A percentile compares a stretch with the other conserved stretches of the same genome.
These are phyloP conservation scores for Raphanus sativus DNA, from an alignment of 345 rosid species.

Conservation along the genomic window DNA sequence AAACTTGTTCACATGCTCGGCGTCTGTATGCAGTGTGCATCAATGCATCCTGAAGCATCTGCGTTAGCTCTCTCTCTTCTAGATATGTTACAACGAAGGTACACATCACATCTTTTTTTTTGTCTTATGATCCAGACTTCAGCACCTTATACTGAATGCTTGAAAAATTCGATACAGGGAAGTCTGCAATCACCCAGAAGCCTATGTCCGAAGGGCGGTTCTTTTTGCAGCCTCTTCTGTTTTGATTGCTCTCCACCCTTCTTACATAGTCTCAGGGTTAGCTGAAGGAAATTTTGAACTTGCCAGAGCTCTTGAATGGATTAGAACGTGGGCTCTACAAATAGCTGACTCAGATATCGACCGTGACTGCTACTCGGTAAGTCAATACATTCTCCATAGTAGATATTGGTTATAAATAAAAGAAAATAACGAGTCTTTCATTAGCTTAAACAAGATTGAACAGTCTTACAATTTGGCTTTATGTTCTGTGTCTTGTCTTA, in stretches of 20 bases:
- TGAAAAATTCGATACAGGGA: conserved; percentile 55
- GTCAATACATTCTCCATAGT: conserved; percentile 23
- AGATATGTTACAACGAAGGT: conserved; percentile 88
- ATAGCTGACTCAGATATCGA: conserved; percentile 77
- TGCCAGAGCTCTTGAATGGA: conserved; percentile 87
- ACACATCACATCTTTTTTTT: background rate
- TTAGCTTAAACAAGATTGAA: background rate
- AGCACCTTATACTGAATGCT: background rate
- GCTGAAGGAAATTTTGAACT: conserved; percentile 72
- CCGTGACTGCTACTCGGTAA: conserved; percentile 82
- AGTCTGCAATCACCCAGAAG: conserved; percentile 81
- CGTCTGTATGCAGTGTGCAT: conserved; percentile 78
- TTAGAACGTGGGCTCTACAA: conserved; percentile 75
- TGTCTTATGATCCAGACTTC: background rate
- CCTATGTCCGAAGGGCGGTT: conserved; percentile 86
- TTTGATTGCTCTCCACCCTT: conserved; percentile 81
- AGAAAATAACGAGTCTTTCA: background rate
- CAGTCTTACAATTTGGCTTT: background rate
- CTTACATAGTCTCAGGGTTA: conserved; percentile 68
- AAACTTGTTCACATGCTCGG: conserved; percentile 95
- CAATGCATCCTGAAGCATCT: conserved; percentile 95
- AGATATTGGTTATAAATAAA: conserved; percentile 9
- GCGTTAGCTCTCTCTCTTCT: conserved; percentile 75
- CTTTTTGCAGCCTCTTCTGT: conserved; percentile 85
- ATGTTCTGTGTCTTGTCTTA: background rate